phyloP scores from a whole-genome alignment of 225 moss, liverwort and hornwort genomes.

The Marchantia polymorpha region DNA sequence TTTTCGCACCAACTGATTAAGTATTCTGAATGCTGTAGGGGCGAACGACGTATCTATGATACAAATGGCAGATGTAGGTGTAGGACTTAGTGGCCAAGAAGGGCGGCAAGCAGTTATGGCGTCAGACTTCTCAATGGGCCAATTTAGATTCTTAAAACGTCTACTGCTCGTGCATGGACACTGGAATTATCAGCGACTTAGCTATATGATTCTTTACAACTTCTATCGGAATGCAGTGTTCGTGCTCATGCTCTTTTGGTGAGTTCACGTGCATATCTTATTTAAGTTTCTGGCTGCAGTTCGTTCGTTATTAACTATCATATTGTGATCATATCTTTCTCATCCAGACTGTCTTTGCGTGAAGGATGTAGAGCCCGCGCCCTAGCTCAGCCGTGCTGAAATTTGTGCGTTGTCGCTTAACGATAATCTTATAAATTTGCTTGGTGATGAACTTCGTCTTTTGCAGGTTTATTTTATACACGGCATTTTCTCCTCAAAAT shows the following conservation, averaged over 20 bases:
- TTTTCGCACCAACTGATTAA: not conserved
- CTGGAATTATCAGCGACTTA: conserved; percentile 87
- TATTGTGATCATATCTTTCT: too few relatives aligned
- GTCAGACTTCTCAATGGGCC: conserved; percentile 82
- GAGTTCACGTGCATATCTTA: not conserved
- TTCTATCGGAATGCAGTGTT: conserved; percentile 90
- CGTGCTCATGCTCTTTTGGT: conserved; percentile 94
- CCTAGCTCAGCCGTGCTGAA: too few relatives aligned
- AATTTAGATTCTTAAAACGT: conserved; percentile 73
- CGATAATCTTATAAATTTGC: not conserved
- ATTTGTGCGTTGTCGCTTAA: not conserved
- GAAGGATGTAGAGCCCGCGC: too few relatives aligned
- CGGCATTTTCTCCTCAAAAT: conserved; percentile 70
- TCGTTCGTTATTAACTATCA: not conserved
- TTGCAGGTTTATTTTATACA: conserved; percentile 70
- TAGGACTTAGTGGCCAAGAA: conserved; percentile 94
- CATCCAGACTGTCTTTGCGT: too few relatives aligned
- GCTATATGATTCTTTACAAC: conserved; percentile 91
- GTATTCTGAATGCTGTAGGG: conserved; percentile 41
- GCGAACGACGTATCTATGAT: conserved; percentile 99
- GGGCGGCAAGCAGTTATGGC: conserved; percentile 98
- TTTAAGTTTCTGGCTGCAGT: too few relatives aligned
- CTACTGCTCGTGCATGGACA: conserved; percentile 87
- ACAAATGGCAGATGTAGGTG: conserved; percentile 88
- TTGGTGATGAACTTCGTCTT: not conserved